These are phyloP conservation scores for Pisolithus tinctorius DNA, from an alignment of 768 basidiomycete species.

Conservation along the genomic window DNA sequence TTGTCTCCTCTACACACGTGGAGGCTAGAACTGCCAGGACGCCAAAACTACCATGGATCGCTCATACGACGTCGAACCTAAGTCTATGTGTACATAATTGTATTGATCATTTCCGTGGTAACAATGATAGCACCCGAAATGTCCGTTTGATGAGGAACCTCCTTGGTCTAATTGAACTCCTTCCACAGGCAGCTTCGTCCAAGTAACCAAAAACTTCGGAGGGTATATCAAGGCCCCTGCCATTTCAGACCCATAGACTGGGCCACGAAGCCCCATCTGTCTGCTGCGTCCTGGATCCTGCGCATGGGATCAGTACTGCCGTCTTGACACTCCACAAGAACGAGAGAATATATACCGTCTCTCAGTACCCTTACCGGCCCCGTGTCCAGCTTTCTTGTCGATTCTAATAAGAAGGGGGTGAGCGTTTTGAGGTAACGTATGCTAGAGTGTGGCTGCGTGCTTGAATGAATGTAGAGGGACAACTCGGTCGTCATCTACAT, in stretches of 20 bases:
- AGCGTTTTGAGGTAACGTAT: slow-evolving; percentile 55
- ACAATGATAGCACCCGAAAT: too few relatives aligned
- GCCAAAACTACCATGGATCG: too few relatives aligned
- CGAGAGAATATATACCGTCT: slow-evolving; percentile 40
- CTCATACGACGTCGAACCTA: too few relatives aligned
- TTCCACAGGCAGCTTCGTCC: neutral
- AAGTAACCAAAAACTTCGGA: too few relatives aligned
- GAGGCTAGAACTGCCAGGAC: too few relatives aligned
- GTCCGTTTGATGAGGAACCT: neutral
- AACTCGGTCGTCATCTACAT: slow-evolving; percentile 76
- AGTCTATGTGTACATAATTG: too few relatives aligned
- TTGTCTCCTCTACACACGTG: neutral
- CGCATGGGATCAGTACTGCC: slow-evolving; percentile 6
- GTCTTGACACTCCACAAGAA: neutral
- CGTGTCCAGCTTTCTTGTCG: slow-evolving; percentile 77
- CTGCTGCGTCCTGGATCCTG: slow-evolving; percentile 71
- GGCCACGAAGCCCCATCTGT: slow-evolving; percentile 72
- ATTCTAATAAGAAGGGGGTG: slow-evolving; percentile 71
- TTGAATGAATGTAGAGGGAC: slow-evolving; percentile 86
- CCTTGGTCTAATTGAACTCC: neutral
- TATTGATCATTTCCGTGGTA: too few relatives aligned
- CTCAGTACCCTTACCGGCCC: slow-evolving; percentile 71
- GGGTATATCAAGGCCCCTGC: slow-evolving; percentile 9
- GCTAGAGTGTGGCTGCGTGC: slow-evolving; percentile 67
- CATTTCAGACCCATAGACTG: slow-evolving; percentile 51